Percentiles rank a stretch among this genome's conserved stretches.
phyloP scores from a whole-genome alignment of 2,329 filamentous ascomycete genomes.

The Pseudogymnoascus sp. region DNA sequence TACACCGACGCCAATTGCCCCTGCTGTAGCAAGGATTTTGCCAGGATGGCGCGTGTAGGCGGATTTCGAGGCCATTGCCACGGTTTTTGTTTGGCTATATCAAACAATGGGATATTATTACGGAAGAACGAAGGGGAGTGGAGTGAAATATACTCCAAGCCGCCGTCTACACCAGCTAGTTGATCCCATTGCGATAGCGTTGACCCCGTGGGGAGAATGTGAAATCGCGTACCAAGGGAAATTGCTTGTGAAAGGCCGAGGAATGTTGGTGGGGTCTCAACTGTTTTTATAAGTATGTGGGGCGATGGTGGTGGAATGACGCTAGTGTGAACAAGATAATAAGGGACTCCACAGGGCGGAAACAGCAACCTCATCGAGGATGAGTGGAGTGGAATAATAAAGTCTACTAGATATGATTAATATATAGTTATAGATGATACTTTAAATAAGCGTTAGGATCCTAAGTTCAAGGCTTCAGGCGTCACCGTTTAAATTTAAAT shows the following conservation, averaged over 20 bases:
- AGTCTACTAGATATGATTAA: background rate
- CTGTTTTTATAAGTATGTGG: background rate
- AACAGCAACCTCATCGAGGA: background rate
- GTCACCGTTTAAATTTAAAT: background rate
- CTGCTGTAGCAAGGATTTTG: background rate
- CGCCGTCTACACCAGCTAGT: background rate
- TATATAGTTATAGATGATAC: background rate
- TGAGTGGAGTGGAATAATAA: background rate
- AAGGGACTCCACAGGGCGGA: background rate
- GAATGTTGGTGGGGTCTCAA: background rate
- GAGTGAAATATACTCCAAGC: background rate
- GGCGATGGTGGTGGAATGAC: background rate
- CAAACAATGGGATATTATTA: background rate
- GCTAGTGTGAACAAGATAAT: background rate
- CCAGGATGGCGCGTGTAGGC: background rate
- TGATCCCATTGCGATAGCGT: background rate
- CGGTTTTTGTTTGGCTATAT: background rate
- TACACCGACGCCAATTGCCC: background rate
- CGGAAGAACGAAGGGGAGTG: background rate
- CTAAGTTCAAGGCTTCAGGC: background rate
- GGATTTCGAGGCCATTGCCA: background rate
- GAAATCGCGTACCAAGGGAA: background rate
- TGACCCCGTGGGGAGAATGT: conserved; percentile 3
- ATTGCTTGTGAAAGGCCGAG: conserved; percentile 6
- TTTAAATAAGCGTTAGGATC: background rate